Conservation (phyloP, 805 yeast genomes). For the Ogataea chonburiensis region DNA sequence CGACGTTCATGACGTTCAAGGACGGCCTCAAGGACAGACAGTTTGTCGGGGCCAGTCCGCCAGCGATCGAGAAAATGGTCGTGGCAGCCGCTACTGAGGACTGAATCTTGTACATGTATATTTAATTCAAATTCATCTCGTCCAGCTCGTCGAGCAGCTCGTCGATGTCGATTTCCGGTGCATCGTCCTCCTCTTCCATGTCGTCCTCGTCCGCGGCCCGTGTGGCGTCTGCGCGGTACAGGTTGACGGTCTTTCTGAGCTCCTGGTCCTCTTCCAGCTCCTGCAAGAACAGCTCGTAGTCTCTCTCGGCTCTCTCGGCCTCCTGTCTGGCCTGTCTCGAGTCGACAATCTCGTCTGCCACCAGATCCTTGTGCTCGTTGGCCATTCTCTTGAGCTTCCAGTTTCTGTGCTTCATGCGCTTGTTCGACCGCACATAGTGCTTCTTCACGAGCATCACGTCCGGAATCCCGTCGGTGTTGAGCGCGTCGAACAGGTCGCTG, state of each 20-base stretch:
- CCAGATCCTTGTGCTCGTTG: constrained; percentile 85
- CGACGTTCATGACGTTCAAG: constrained; percentile 64
- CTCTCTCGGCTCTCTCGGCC: constrained; percentile 87
- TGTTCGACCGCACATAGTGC: constrained; percentile 74
- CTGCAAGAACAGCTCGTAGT: constrained; percentile 92
- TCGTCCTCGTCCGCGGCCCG: constrained; percentile 40
- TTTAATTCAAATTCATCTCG: constrained; percentile 74
- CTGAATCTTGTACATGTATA: constrained; percentile 1
- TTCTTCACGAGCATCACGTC: constrained; percentile 91
- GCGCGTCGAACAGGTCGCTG: constrained; percentile 76
- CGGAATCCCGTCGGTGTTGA: constrained; percentile 64
- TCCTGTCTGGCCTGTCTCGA: constrained; percentile 82
- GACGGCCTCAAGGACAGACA: constrained; percentile 56
- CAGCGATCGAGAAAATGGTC: constrained; percentile 33
- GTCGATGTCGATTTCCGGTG: constrained; percentile 85
- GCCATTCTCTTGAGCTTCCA: constrained; percentile 99
- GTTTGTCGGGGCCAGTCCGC: constrained; percentile 64
- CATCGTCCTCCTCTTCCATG: constrained; percentile 57
- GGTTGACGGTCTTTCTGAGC: constrained; percentile 83
- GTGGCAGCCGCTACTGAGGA: constrained; percentile 21
- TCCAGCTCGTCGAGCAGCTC: constrained; percentile 94
- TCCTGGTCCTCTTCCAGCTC: constrained; percentile 97
- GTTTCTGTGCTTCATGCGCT: constrained; percentile 72
- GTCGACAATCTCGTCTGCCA: constrained; percentile 53
- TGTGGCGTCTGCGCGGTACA: constrained; percentile 65